These are phyloP conservation scores for Eragrostis curvula DNA, from an alignment of 176 grass and related monocot genomes.

Conservation along the genomic window DNA sequence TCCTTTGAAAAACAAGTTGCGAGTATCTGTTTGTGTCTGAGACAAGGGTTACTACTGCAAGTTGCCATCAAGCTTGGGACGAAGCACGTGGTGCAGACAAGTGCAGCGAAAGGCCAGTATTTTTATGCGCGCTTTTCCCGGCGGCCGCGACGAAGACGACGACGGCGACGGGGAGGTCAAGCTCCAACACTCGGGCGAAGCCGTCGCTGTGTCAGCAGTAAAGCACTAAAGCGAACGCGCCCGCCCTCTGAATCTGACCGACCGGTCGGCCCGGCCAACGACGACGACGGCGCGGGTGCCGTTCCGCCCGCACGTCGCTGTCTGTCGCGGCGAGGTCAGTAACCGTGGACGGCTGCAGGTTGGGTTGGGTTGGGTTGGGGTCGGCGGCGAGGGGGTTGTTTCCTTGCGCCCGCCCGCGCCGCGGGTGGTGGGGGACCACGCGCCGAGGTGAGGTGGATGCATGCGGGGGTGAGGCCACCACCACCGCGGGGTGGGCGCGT, in stretches of 20 bases:
- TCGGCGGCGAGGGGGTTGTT: slow-evolving; percentile 28
- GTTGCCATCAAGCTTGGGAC: slow-evolving; percentile 10
- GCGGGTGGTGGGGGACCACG: not conserved
- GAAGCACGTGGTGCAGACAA: slow-evolving; percentile 39
- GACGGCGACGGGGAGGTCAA: slow-evolving; percentile 19
- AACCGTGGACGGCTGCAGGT: slow-evolving; percentile 34
- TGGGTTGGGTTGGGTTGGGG: too few relatives aligned
- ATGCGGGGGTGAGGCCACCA: not conserved
- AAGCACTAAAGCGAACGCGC: slow-evolving; percentile 35
- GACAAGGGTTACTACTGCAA: not conserved
- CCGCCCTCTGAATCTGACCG: not conserved
- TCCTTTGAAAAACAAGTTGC: too few relatives aligned
- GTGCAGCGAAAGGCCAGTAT: not conserved
- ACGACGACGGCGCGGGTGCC: not conserved
- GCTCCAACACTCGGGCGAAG: slow-evolving; percentile 1
- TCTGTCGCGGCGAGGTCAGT: slow-evolving; percentile 17
- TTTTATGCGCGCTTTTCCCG: slow-evolving; percentile 31
- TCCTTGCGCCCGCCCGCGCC: not conserved
- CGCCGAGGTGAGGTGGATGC: not conserved
- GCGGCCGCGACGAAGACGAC: slow-evolving; percentile 18
- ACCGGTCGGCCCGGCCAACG: too few relatives aligned
- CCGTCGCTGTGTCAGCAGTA: not conserved
- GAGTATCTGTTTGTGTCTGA: too few relatives aligned
- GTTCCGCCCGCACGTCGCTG: not conserved
- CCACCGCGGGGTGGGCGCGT: not conserved